phyloP scores from a whole-genome alignment of 2,329 filamentous ascomycete species.

The Sordariomycetes sp. region DNA sequence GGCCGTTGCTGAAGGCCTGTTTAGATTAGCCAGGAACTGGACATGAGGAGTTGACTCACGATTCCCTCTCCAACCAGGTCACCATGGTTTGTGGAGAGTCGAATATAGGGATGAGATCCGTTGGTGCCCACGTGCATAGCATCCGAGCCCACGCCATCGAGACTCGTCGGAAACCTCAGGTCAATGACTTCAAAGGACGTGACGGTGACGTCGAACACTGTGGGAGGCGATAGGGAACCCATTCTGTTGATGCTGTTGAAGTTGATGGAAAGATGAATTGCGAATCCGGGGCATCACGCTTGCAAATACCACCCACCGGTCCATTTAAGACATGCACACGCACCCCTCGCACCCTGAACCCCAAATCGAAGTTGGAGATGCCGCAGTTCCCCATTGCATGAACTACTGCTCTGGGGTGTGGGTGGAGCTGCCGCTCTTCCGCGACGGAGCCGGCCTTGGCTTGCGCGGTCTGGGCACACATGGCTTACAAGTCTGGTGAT shows the following conservation, averaged over 20 bases:
- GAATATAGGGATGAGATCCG: constrained; percentile 87
- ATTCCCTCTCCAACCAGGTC: constrained; percentile 66
- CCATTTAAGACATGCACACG: no score
- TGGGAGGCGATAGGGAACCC: constrained; percentile 4
- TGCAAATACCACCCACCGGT: no score
- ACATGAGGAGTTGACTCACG: constrained; percentile 29
- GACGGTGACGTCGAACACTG: constrained; percentile 51
- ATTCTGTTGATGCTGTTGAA: constrained; percentile 3
- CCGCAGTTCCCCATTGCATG: no score
- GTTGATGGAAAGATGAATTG: not conserved
- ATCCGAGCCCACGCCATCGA: constrained; percentile 90
- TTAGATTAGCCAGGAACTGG: not conserved
- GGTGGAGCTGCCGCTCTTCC: no score
- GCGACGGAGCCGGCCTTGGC: no score
- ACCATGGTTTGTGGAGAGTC: constrained; percentile 67
- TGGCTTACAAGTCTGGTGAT: no score
- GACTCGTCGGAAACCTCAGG: constrained; percentile 78
- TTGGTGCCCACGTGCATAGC: constrained; percentile 92
- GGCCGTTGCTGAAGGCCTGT: constrained; percentile 71
- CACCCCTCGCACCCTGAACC: no score
- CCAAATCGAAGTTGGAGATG: no score
- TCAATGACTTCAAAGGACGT: constrained; percentile 63
- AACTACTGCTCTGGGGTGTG: no score
- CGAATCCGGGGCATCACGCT: no score
- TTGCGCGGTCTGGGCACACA: no score